Evolutionary conservation across 75 land plant species (phyloP).

Genomic region (Pinus albicaulis): DNA sequence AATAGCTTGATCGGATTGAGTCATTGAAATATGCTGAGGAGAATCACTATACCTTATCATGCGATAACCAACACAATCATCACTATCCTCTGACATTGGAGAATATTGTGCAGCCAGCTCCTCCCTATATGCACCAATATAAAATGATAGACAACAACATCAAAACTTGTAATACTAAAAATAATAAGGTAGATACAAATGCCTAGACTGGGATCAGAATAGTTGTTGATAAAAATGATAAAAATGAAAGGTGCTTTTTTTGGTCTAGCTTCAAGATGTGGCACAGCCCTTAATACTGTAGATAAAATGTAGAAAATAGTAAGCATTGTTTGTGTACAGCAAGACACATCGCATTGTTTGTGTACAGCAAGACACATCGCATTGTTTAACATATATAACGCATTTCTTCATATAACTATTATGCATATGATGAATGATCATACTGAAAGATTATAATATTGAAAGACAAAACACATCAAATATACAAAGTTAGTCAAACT

Average conservation of each 20-base stretch:
- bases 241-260: background rate
- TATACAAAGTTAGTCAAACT: background rate
- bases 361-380: background rate
- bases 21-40: slow-evolving; percentile 18
- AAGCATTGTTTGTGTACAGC: background rate
- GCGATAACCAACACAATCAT: slow-evolving; percentile 60
- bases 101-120: slow-evolving; percentile 67
- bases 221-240: background rate
- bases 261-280: background rate
- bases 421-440: background rate
- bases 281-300: background rate
- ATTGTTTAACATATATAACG: background rate
- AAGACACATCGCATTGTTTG: background rate
- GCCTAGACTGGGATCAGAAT: background rate
- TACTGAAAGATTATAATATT: background rate
- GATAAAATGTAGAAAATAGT: background rate
- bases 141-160: background rate
- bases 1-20: slow-evolving; percentile 27
- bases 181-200: background rate
- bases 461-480: background rate
- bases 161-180: background rate
- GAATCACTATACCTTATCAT: slow-evolving; percentile 48
- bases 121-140: slow-evolving; percentile 54
- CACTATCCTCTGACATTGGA: slow-evolving; percentile 95
- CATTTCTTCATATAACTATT: background rate